phyloP scores from a whole-genome alignment of 257 asterid genomes.

The Petunia secreta region DNA sequence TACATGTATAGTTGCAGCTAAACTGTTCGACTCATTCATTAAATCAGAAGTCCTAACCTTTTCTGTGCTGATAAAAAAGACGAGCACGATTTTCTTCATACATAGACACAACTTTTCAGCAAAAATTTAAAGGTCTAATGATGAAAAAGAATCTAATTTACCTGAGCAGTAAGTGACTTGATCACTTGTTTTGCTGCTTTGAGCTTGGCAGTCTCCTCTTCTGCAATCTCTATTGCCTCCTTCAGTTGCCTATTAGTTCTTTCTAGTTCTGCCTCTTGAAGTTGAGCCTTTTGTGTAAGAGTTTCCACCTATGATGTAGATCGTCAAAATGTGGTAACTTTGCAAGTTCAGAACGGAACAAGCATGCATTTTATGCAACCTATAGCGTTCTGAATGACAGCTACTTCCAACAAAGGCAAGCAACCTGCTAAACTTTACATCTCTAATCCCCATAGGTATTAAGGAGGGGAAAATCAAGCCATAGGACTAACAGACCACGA shows the following conservation, averaged over 20 bases:
- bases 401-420: conserved; percentile 18
- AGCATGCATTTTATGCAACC: neutral
- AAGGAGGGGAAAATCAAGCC: conserved; percentile 15
- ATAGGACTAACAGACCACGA: neutral
- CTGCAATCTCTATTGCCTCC: conserved; percentile 86
- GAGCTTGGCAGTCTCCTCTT: conserved; percentile 93
- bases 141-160: conserved; percentile 36
- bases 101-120: neutral
- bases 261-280: conserved; percentile 82
- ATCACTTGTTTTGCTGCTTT: conserved; percentile 98
- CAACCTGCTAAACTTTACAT: conserved; percentile 26
- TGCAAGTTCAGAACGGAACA: neutral
- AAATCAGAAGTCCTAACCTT: neutral
- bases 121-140: neutral
- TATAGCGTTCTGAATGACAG: neutral
- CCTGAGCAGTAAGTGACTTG: conserved; percentile 93
- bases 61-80: neutral
- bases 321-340: conserved; percentile 16
- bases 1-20: neutral
- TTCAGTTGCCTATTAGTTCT: conserved; percentile 76
- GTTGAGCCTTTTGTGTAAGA: conserved; percentile 74
- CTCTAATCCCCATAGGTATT: conserved; percentile 18
- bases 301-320: conserved; percentile 63
- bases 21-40: neutral
- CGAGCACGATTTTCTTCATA: neutral